These are phyloP conservation scores for Syzygium oleosum DNA, from an alignment of 345 rosid genomes.

Conservation along the genomic window DNA sequence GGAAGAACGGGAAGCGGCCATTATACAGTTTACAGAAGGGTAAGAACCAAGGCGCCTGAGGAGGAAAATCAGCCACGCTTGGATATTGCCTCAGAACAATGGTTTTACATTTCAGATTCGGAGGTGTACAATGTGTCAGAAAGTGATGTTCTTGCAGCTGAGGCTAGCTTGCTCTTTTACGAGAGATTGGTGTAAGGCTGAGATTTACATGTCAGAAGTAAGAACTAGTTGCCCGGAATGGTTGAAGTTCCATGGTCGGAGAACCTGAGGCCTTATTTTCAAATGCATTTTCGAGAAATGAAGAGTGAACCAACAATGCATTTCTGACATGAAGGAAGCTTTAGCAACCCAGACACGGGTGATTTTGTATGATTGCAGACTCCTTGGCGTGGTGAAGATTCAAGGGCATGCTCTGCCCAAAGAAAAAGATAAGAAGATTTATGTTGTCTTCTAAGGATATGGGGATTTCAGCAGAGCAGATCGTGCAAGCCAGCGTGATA, in stretches of 20 bases:
- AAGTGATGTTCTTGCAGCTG: slow-evolving; percentile 68
- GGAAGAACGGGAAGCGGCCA: slow-evolving; percentile 77
- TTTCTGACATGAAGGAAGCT: background rate
- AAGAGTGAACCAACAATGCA: background rate
- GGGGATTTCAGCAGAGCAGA: background rate
- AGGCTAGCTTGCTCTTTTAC: slow-evolving; percentile 83
- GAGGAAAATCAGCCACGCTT: slow-evolving; percentile 7
- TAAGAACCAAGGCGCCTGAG: slow-evolving; percentile 6
- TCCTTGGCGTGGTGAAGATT: background rate
- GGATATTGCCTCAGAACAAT: slow-evolving; percentile 14
- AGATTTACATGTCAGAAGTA: background rate
- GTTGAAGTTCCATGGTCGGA: background rate
- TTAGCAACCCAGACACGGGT: background rate
- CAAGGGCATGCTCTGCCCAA: background rate
- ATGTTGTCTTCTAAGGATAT: background rate
- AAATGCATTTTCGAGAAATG: background rate
- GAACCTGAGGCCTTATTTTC: background rate
- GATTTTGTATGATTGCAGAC: background rate
- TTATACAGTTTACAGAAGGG: slow-evolving; percentile 70
- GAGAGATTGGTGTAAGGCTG: slow-evolving; percentile 28
- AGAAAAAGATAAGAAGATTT: background rate
- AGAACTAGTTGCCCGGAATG: background rate
- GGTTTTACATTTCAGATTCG: slow-evolving; percentile 85
- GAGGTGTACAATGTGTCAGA: slow-evolving; percentile 49
- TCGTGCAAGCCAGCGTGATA: background rate